Evolutionary conservation across 2,329 filamentous ascomycete species (phyloP).

Genomic region (Nannizziopsis arthrosporioides): DNA sequence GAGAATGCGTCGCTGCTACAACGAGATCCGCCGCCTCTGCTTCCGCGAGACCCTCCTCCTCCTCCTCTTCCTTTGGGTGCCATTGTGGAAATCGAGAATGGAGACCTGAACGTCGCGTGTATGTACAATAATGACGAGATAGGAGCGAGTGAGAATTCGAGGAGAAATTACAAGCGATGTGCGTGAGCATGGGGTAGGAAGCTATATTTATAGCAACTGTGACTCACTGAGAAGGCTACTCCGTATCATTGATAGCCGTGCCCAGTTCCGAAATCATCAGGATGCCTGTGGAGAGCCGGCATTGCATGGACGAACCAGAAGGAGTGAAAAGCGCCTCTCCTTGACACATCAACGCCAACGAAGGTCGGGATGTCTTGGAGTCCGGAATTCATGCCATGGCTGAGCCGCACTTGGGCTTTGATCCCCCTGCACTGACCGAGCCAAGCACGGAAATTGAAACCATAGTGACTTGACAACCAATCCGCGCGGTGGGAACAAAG

Average conservation of each 20-base stretch:
- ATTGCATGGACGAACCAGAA: too few relatives aligned
- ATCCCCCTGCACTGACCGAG: not conserved
- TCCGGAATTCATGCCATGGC: too few relatives aligned
- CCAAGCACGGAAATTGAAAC: not conserved
- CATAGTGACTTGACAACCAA: not conserved
- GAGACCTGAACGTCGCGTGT: not conserved
- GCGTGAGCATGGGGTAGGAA: too few relatives aligned
- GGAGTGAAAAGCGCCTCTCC: too few relatives aligned
- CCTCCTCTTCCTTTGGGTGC: slow-evolving; percentile 12
- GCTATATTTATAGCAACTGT: too few relatives aligned
- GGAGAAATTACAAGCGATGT: not conserved
- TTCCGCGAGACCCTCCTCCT: not conserved
- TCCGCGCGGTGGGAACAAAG: not conserved
- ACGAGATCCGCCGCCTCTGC: not conserved
- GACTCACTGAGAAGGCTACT: too few relatives aligned
- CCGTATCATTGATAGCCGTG: too few relatives aligned
- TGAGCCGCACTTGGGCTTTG: too few relatives aligned
- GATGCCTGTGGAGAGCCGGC: too few relatives aligned
- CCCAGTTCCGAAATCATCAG: too few relatives aligned
- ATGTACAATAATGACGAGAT: not conserved
- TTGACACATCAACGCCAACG: too few relatives aligned
- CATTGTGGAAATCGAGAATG: not conserved
- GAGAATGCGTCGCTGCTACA: slow-evolving; percentile 7
- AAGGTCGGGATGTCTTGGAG: too few relatives aligned
- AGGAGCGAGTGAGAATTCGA: not conserved